A percentile compares a stretch with the other conserved stretches of the same genome.
phyloP scores from a whole-genome alignment of 148 eudicot genomes.

The Oxyria digyna region DNA sequence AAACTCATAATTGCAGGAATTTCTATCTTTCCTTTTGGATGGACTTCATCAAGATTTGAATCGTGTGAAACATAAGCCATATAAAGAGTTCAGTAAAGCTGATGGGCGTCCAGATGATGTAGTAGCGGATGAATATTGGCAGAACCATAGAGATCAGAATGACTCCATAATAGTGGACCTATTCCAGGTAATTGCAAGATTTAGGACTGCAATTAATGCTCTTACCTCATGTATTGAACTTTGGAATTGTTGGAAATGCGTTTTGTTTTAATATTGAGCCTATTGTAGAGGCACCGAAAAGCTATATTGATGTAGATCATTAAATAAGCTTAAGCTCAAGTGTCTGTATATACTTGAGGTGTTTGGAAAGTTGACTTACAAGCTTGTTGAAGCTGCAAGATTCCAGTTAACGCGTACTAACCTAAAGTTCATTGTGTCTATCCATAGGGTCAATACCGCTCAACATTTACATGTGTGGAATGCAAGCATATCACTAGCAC shows the following conservation, averaged over 20 bases:
- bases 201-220: neutral
- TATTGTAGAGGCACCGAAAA: neutral
- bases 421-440: neutral
- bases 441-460: constrained; percentile 65
- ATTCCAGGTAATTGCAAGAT: constrained; percentile 48
- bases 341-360: neutral
- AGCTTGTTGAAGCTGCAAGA: neutral
- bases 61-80: constrained; percentile 67
- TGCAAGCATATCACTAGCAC: constrained; percentile 63
- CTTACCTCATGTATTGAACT: neutral
- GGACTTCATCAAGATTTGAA: constrained; percentile 91
- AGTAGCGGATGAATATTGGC: constrained; percentile 80
- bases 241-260: neutral
- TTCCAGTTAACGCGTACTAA: constrained; percentile 6
- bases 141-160: constrained; percentile 64
- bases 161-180: constrained; percentile 69
- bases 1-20: constrained; percentile 37
- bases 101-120: constrained; percentile 44
- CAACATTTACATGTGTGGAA: constrained; percentile 57
- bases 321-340: no score
- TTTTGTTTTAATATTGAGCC: neutral
- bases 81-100: constrained; percentile 40
- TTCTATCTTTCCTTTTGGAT: constrained; percentile 79
- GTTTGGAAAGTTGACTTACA: neutral
- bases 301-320: neutral